Percentiles rank a stretch among this genome's conserved stretches.
phyloP scores from a whole-genome alignment of 257 asterid genomes.

The Handroanthus guayacan region DNA sequence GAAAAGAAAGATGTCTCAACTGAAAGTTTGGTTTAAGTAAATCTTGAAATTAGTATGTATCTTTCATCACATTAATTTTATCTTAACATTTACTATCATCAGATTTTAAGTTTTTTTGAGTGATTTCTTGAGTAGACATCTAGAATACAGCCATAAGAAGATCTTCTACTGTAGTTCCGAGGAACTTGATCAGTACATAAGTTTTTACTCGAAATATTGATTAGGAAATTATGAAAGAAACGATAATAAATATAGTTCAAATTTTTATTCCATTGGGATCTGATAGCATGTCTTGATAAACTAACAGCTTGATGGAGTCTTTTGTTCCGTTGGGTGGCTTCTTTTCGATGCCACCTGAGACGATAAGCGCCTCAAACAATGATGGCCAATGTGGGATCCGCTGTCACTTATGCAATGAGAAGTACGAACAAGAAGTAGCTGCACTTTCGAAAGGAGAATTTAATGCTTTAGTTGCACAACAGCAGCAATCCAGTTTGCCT shows the following conservation, averaged over 20 bases:
- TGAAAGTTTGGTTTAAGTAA: constrained; percentile 8
- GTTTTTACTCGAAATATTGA: neutral
- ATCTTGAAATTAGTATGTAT: constrained; percentile 8
- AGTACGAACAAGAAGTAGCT: constrained; percentile 68
- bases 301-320: constrained; percentile 93
- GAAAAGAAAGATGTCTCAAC: constrained; percentile 36
- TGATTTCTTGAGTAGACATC: neutral
- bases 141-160: neutral
- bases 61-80: neutral
- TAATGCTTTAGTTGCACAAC: constrained; percentile 43
- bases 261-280: neutral
- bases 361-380: constrained; percentile 50
- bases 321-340: constrained; percentile 97
- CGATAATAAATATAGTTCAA: neutral
- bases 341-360: constrained; percentile 75
- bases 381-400: constrained; percentile 46
- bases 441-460: constrained; percentile 50
- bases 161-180: neutral
- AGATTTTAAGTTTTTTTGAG: neutral
- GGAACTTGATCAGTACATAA: neutral
- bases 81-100: neutral
- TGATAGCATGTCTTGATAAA: constrained; percentile 29
- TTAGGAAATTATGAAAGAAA: neutral
- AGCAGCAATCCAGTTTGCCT: constrained; percentile 54
- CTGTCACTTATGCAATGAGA: constrained; percentile 71